These are phyloP conservation scores for Cerrena zonata DNA, from an alignment of 1,284 basidiomycete species.

Conservation along the genomic window DNA sequence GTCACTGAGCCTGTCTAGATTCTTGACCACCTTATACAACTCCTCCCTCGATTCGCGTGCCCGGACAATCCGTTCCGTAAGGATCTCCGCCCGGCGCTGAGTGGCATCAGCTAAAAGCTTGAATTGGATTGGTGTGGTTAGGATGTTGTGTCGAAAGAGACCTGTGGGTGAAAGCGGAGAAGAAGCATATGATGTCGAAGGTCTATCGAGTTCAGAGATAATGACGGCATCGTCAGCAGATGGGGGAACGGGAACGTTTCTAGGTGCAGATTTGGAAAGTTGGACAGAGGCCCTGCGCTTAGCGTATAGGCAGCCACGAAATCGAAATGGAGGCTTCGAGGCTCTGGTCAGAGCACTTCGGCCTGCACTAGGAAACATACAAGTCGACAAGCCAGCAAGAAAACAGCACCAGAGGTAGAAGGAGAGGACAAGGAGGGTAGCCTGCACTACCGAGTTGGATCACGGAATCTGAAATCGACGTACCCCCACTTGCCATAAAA, in stretches of 20 bases:
- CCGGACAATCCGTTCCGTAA: slow-evolving; percentile 70
- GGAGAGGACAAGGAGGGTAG: background rate
- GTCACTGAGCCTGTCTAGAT: slow-evolving; percentile 91
- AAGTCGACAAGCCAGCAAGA: slow-evolving; percentile 15
- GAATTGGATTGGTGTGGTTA: slow-evolving; percentile 59
- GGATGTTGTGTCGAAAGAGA: slow-evolving; percentile 64
- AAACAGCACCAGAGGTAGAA: slow-evolving; percentile 11
- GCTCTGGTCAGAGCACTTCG: slow-evolving; percentile 38
- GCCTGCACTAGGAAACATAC: slow-evolving; percentile 51
- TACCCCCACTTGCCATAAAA: background rate
- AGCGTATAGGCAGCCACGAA: slow-evolving; percentile 39
- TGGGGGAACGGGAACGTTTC: slow-evolving; percentile 39
- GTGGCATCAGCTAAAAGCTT: slow-evolving; percentile 65
- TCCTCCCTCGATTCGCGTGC: slow-evolving; percentile 64
- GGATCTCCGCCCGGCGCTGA: slow-evolving; percentile 62
- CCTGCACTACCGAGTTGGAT: background rate
- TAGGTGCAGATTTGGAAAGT: slow-evolving; percentile 21
- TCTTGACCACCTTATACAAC: slow-evolving; percentile 82
- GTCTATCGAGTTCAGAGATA: slow-evolving; percentile 67
- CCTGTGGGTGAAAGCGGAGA: slow-evolving; percentile 51
- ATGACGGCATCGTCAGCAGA: slow-evolving; percentile 60
- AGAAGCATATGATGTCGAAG: slow-evolving; percentile 27
- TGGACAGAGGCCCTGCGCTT: slow-evolving; percentile 16
- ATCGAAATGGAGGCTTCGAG: slow-evolving; percentile 35
- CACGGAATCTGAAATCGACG: background rate